phyloP scores from a whole-genome alignment of 345 rosid species.

The Psidium friedrichsthalianum region DNA sequence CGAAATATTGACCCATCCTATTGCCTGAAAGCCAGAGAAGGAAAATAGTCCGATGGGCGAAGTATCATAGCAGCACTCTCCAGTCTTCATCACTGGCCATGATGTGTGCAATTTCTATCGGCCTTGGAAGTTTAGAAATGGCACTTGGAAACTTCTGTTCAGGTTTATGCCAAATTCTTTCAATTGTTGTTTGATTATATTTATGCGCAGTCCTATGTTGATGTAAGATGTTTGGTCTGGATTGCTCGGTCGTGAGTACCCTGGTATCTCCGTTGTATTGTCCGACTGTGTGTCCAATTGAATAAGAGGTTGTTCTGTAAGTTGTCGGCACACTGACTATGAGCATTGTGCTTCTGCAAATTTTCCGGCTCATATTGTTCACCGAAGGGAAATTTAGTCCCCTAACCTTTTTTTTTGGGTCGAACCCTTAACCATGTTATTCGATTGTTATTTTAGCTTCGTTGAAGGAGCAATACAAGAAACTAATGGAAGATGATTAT shows the following conservation, averaged over 20 bases:
- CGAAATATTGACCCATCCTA: background rate
- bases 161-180: background rate
- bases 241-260: too few relatives aligned
- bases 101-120: background rate
- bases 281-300: background rate
- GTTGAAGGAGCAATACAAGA: background rate
- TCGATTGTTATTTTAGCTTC: background rate
- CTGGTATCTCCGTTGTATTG: background rate
- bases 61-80: background rate
- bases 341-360: background rate
- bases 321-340: background rate
- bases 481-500: background rate
- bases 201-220: background rate
- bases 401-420: too few relatives aligned
- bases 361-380: background rate
- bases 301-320: background rate
- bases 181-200: background rate
- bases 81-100: background rate
- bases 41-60: background rate
- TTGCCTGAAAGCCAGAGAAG: background rate
- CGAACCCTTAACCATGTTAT: background rate
- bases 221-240: background rate
- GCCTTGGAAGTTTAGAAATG: background rate
- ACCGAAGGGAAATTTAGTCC: background rate
- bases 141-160: background rate